Percentiles rank a stretch among this genome's conserved stretches.
These are phyloP conservation scores for Escallonia rubra DNA, from an alignment of 129 eudicot genomes.

Conservation along the genomic window DNA sequence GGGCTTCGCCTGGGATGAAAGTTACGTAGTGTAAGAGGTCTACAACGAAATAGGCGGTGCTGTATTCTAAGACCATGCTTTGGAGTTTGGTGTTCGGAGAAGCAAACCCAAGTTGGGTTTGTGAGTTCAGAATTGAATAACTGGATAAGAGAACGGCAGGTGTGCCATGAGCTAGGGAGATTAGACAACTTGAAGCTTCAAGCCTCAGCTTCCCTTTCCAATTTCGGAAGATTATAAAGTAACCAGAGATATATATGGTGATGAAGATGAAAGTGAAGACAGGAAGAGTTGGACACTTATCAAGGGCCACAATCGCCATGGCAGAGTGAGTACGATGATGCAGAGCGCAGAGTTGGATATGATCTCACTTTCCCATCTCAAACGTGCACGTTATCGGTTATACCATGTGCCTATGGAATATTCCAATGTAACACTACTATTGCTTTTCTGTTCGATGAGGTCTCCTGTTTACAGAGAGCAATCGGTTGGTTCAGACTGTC, in stretches of 20 bases:
- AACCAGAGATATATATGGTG: constrained; percentile 39
- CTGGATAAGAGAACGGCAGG: constrained; percentile 55
- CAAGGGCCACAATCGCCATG: no score
- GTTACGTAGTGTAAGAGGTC: constrained; percentile 66
- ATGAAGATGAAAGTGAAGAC: constrained; percentile 35
- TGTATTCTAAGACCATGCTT: constrained; percentile 55
- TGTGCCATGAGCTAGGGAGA: constrained; percentile 75
- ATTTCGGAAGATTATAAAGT: constrained; percentile 42
- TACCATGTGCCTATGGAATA: no score
- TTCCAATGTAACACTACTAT: no score
- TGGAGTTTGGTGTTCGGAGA: constrained; percentile 60
- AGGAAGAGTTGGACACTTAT: constrained; percentile 22
- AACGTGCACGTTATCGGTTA: no score
- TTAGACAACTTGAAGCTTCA: constrained; percentile 73
- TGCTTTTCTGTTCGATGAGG: no score
- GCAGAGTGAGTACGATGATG: no score
- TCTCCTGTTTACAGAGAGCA: no score
- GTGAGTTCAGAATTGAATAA: constrained; percentile 31
- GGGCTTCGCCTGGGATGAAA: constrained; percentile 31
- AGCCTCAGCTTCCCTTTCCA: constrained; percentile 43
- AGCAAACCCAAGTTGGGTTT: constrained; percentile 31
- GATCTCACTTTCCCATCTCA: no score
- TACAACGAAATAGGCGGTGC: constrained; percentile 72
- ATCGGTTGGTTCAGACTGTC: no score
- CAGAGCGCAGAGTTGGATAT: no score